Base-by-base conservation (phyloP, 768 basidiomycete genomes). In the Infundibulicybe gibba region DNA sequence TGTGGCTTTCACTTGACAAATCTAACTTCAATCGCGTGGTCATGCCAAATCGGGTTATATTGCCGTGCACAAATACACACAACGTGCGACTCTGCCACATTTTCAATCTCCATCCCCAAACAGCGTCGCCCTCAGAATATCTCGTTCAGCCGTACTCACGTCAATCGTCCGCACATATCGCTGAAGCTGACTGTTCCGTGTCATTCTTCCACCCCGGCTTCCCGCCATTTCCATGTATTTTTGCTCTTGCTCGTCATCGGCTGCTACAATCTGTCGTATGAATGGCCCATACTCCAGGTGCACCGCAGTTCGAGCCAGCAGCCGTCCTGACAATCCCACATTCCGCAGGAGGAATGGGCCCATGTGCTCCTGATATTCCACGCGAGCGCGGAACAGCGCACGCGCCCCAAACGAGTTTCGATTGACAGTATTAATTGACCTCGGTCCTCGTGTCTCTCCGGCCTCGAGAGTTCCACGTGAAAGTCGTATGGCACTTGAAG, bases 231-330 rank as follows among this genome's bases (percentile, higher is more conserved):
- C 40, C 31, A 52, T 40, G 50, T 55, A 46, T 33, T 41, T 48
- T 49, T 45, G 63, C 50, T 73, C 81, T 55, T 70, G 54, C 54
- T 48, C 63, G 50, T 92, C 90, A 52, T 95, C 92, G 32, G 66
- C 74, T 20, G 48, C 63, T 34, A 87, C 80, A 61, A 94, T 86
- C 49, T 67, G 57, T 49, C 83, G 71, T 41, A 91, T 67, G 64
- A 75, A 77, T 30, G 91, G 85, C 54, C 79, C 66, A 64, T 90
- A 87, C 41, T 94, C 88, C 58, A 84, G 61, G 55, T 77, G 74
- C 49, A 86, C 63, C 33, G 67, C 65, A 15, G 58, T 57, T 41
- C 75, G 68, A 11, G 76, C 72, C 58, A 78, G 65, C 37, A 71
- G 49, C 45, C 75, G 65, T 21, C 65, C 60, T 15, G 68, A 61